Evolutionary conservation across 306 rosid species (phyloP).

Genomic region (Comarum palustre): DNA sequence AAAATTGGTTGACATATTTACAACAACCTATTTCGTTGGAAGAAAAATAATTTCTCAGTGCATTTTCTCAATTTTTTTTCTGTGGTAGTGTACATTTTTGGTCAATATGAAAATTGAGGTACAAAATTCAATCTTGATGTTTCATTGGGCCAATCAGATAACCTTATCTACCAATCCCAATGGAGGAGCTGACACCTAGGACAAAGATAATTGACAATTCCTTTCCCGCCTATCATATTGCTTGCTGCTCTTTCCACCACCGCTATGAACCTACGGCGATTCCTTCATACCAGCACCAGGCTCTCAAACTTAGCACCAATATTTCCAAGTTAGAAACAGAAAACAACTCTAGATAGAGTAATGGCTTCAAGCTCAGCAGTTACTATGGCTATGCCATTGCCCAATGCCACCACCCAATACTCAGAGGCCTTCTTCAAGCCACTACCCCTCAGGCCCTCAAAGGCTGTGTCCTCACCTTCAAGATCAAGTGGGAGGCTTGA

Average conservation of each 20-base stretch:
- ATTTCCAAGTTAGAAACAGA: slow-evolving; percentile 10
- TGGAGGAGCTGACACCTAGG: slow-evolving; percentile 69
- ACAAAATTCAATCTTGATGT: slow-evolving; percentile 13
- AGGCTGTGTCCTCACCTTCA: slow-evolving; percentile 30
- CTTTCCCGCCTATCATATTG: slow-evolving; percentile 45
- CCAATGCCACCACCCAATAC: slow-evolving; percentile 36
- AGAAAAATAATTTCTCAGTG: too few species aligned
- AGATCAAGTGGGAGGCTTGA: slow-evolving; percentile 40
- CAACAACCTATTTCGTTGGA: too few species aligned
- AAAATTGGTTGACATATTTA: too few species aligned
- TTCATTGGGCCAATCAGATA: slow-evolving; percentile 58
- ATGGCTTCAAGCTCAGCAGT: slow-evolving; percentile 81
- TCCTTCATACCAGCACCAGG: neutral
- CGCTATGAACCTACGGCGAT: slow-evolving; percentile 16
- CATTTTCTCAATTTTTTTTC: too few species aligned
- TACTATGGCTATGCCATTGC: slow-evolving; percentile 69
- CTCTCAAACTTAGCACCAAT: slow-evolving; percentile 9
- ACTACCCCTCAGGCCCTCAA: slow-evolving; percentile 39
- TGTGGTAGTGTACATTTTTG: too few species aligned
- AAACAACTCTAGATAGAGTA: neutral
- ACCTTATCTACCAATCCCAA: slow-evolving; percentile 53
- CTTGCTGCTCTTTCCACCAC: slow-evolving; percentile 22
- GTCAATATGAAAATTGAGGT: neutral
- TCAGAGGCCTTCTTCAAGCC: slow-evolving; percentile 62
- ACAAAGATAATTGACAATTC: slow-evolving; percentile 36